These are phyloP conservation scores for Aureobasidium subglaciale DNA, from an alignment of 2,329 filamentous ascomycete species.

Conservation along the genomic window DNA sequence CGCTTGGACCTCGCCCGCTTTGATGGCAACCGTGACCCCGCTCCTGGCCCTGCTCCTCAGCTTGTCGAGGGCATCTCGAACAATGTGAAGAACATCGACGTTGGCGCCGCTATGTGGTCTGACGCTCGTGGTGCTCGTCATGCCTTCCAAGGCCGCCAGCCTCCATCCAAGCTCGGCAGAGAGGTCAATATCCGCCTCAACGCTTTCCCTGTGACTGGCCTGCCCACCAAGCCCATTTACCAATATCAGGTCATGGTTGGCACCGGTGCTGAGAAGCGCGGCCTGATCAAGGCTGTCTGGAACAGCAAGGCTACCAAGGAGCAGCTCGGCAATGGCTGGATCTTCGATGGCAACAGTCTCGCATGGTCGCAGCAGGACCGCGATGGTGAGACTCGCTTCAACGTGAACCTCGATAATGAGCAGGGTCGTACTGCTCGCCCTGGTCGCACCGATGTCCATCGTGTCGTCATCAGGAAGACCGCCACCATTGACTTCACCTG, in stretches of 20 bases:
- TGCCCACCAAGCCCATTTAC: slow-evolving; percentile 57
- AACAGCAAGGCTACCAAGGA: slow-evolving; percentile 53
- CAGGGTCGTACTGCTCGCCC: slow-evolving; percentile 32
- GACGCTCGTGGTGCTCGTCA: slow-evolving; percentile 21
- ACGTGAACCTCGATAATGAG: slow-evolving; percentile 67
- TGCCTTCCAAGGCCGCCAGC: slow-evolving; percentile 25
- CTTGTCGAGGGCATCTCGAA: slow-evolving; percentile 6
- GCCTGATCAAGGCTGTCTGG: slow-evolving; percentile 72
- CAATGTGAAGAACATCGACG: slow-evolving; percentile 24
- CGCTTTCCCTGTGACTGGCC: slow-evolving; percentile 60
- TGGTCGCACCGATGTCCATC: slow-evolving; percentile 44
- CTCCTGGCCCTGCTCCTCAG: neutral
- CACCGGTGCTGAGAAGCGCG: slow-evolving; percentile 55
- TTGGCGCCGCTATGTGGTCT: slow-evolving; percentile 24
- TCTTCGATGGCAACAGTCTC: slow-evolving; percentile 78
- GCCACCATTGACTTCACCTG: slow-evolving; percentile 58
- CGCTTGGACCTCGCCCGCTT: slow-evolving; percentile 7
- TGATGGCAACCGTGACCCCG: slow-evolving; percentile 20
- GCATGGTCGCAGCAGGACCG: slow-evolving; percentile 60
- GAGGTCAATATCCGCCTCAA: slow-evolving; percentile 52
- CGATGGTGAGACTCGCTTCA: slow-evolving; percentile 29
- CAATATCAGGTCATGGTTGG: slow-evolving; percentile 74
- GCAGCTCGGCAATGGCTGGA: slow-evolving; percentile 51
- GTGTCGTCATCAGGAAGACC: slow-evolving; percentile 57
- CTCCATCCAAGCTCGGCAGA: slow-evolving; percentile 34